These are phyloP conservation scores for Petunia axillaris DNA, from an alignment of 257 asterid species.

Conservation along the genomic window DNA sequence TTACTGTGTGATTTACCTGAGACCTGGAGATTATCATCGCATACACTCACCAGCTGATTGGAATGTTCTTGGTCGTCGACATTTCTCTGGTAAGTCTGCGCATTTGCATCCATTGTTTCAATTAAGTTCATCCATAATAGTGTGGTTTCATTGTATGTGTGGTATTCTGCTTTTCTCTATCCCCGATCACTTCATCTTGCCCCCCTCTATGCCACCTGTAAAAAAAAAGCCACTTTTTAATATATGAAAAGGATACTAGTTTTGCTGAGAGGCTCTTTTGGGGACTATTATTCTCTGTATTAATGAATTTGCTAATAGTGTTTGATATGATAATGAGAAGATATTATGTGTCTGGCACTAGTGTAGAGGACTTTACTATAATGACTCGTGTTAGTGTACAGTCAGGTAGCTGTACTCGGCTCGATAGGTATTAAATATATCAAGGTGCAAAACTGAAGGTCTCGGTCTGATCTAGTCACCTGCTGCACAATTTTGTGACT, in stretches of 20 bases:
- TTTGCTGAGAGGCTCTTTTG: not conserved
- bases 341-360: not conserved
- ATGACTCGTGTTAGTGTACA: not conserved
- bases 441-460: not conserved
- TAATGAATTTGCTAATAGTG: not conserved
- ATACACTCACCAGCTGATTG: conserved; percentile 97
- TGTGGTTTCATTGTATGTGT: not conserved
- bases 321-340: not conserved
- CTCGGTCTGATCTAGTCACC: not conserved
- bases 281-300: conserved; percentile 5
- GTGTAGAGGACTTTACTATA: not conserved
- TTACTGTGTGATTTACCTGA: conserved; percentile 96
- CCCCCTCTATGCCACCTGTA: not conserved
- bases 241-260: not conserved
- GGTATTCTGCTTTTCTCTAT: not conserved
- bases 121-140: not conserved
- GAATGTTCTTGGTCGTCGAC: conserved; percentile 76
- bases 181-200: not conserved
- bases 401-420: not conserved
- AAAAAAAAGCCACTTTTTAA: not conserved
- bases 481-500: conserved; percentile 8
- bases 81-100: conserved; percentile 68
- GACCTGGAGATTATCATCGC: conserved; percentile 96
- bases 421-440: not conserved
- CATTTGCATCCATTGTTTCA: not conserved